Evolutionary conservation across 768 basidiomycete genomes (phyloP).

Genomic region (Kwoniella pini): DNA sequence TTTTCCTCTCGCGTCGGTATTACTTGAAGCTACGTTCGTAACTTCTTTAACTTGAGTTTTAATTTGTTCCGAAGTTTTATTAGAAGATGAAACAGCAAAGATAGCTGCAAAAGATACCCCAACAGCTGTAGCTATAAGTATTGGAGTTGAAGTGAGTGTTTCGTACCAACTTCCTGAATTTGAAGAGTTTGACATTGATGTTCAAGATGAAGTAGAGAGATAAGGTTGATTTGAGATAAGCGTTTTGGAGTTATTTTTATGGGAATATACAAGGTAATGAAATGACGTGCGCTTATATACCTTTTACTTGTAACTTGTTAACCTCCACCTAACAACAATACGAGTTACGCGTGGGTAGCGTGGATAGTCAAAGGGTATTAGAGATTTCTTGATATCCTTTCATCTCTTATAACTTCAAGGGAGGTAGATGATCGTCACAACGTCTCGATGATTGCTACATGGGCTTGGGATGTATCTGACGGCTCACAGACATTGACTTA

Average conservation of each 20-base stretch:
- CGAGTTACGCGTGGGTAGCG: not conserved
- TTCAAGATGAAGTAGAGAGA: no score
- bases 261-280: not conserved
- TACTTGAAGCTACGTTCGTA: conserved; percentile 9
- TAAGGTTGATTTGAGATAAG: no score
- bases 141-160: conserved; percentile 38
- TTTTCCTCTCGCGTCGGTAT: conserved; percentile 26
- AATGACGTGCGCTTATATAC: not conserved
- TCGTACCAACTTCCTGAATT: conserved; percentile 32
- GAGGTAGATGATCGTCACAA: no score
- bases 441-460: no score
- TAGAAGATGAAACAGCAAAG: conserved; percentile 10
- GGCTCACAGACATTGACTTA: no score
- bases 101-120: conserved; percentile 32
- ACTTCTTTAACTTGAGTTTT: conserved; percentile 33
- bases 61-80: conserved; percentile 10
- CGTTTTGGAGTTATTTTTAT: no score
- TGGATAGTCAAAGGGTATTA: not conserved
- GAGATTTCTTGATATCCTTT: not conserved
- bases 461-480: no score
- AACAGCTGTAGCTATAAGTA: conserved; percentile 36
- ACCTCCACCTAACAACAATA: not conserved
- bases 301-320: no score
- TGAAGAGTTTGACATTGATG: conserved; percentile 10
- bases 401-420: not conserved